Percentiles rank a stretch among this genome's conserved stretches.
Evolutionary conservation across 2,329 filamentous ascomycete genomes (phyloP).

Genomic region (Diaporthe citri): DNA sequence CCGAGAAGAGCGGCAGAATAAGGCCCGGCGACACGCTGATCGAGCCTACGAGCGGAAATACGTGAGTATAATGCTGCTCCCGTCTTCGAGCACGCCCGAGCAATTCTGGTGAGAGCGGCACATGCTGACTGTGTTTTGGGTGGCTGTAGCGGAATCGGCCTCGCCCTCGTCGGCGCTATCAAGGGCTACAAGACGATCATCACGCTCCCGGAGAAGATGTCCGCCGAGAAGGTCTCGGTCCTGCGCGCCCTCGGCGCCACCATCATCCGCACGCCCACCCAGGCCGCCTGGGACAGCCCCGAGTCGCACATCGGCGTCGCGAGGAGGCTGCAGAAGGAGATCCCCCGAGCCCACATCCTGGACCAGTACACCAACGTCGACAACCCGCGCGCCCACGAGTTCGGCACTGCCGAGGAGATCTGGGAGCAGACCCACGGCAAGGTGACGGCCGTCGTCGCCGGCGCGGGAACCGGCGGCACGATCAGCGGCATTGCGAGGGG

Average conservation of each 20-base stretch:
- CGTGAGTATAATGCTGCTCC: conserved; percentile 61
- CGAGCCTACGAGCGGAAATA: conserved; percentile 98
- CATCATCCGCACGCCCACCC: conserved; percentile 96
- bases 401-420: conserved; percentile 95
- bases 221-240: conserved; percentile 95
- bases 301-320: conserved; percentile 98
- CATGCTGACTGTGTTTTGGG: conserved; percentile 45
- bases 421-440: conserved; percentile 90
- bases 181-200: conserved; percentile 99
- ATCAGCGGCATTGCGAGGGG: conserved; percentile 91
- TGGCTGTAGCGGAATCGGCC: conserved; percentile 78
- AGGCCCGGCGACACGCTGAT: conserved; percentile 98
- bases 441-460: conserved; percentile 86
- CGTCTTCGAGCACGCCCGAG: background rate
- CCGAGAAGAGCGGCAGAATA: conserved; percentile 90
- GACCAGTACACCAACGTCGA: conserved; percentile 95
- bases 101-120: background rate
- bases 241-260: conserved; percentile 93
- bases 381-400: conserved; percentile 94
- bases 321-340: conserved; percentile 88
- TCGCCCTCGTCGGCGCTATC: conserved; percentile 93
- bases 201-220: conserved; percentile 99
- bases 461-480: conserved; percentile 94
- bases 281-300: conserved; percentile 93
- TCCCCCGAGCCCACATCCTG: conserved; percentile 96